A percentile compares a stretch with the other conserved stretches of the same genome.
Conservation (phyloP, 2,329 filamentous ascomycete species). For the Penicillium sp. region DNA sequence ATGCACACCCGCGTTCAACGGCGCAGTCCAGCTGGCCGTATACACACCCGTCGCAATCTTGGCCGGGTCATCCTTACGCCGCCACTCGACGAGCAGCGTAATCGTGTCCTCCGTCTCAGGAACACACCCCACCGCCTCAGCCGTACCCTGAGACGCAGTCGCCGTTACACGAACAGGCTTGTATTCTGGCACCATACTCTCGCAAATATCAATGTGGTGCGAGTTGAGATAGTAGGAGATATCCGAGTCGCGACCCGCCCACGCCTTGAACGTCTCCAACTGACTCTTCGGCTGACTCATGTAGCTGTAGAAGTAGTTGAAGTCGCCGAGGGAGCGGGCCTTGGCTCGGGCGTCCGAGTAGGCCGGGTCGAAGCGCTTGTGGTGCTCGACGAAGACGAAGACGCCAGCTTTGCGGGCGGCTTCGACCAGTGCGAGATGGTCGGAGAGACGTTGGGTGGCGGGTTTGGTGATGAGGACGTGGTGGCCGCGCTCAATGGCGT, state of each 20-base stretch:
- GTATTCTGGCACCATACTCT: slow-evolving; percentile 86
- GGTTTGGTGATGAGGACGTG: slow-evolving; percentile 95
- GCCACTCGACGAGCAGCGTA: slow-evolving; percentile 86
- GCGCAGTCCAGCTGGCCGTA: slow-evolving; percentile 92
- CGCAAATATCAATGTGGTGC: slow-evolving; percentile 90
- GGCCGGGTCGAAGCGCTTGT: slow-evolving; percentile 93
- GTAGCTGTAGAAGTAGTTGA: slow-evolving; percentile 98
- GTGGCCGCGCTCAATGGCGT: slow-evolving; percentile 83
- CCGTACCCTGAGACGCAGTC: slow-evolving; percentile 77
- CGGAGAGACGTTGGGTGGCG: slow-evolving; percentile 78
- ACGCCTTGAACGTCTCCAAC: slow-evolving; percentile 91
- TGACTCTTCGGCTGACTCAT: slow-evolving; percentile 93
- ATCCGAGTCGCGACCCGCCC: slow-evolving; percentile 89
- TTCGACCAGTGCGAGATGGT: slow-evolving; percentile 76
- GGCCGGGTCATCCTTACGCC: slow-evolving; percentile 67
- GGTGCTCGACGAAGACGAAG: slow-evolving; percentile 92
- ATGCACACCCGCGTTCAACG: slow-evolving; percentile 90
- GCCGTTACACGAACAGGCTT: slow-evolving; percentile 78
- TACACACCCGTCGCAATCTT: slow-evolving; percentile 86
- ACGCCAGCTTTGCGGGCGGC: slow-evolving; percentile 74
- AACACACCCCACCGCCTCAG: slow-evolving; percentile 76
- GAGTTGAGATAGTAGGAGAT: slow-evolving; percentile 97
- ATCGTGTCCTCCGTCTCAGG: slow-evolving; percentile 90
- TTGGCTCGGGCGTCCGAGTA: slow-evolving; percentile 85
- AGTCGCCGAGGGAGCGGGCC: slow-evolving; percentile 78